Conservation (phyloP, 2,329 filamentous ascomycete genomes). For the Zopfia rhizophila region DNA sequence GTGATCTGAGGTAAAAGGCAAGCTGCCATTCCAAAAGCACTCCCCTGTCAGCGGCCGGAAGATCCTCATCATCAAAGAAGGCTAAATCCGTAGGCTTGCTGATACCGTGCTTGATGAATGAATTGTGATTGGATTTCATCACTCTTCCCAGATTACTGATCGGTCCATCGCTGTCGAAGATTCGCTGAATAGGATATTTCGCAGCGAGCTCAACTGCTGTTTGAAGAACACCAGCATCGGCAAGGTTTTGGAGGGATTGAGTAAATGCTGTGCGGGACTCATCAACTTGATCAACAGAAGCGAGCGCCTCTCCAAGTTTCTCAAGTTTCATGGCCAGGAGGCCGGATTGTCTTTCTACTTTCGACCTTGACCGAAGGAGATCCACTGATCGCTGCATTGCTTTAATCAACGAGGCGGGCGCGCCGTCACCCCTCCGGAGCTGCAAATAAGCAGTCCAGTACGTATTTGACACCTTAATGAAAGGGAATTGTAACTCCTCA, state of each 20-base stretch:
- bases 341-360: conserved; percentile 67
- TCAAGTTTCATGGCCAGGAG: conserved; percentile 73
- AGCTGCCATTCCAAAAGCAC: conserved; percentile 57
- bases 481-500: conserved; percentile 37
- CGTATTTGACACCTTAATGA: conserved; percentile 75
- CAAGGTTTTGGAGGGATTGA: conserved; percentile 69
- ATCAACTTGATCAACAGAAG: conserved; percentile 62
- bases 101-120: conserved; percentile 55
- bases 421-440: conserved; percentile 57
- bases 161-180: conserved; percentile 65
- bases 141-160: conserved; percentile 67
- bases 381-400: conserved; percentile 73
- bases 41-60: conserved; percentile 44
- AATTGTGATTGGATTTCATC: conserved; percentile 68
- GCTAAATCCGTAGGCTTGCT: conserved; percentile 62
- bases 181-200: conserved; percentile 60
- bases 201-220: conserved; percentile 63
- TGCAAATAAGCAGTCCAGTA: conserved; percentile 73
- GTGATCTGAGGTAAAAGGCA: conserved; percentile 35
- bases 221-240: conserved; percentile 68
- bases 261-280: conserved; percentile 69
- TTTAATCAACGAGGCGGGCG: conserved; percentile 61
- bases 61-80: conserved; percentile 47
- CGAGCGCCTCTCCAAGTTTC: conserved; percentile 70
- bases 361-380: conserved; percentile 65